phyloP scores from a whole-genome alignment of 768 basidiomycete species.

The Zangia roseola region DNA sequence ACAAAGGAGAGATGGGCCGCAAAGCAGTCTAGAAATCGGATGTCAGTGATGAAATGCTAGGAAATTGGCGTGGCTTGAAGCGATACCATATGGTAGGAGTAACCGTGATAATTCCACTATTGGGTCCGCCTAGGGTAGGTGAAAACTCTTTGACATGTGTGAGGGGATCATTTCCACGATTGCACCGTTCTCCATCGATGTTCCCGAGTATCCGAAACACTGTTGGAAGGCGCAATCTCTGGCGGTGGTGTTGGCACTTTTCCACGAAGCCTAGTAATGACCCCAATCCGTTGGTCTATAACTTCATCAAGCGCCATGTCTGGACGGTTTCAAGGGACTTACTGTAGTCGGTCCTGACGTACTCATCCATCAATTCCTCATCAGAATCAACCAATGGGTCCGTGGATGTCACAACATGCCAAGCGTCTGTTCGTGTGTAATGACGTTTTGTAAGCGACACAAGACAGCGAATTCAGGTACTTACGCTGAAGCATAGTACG shows the following conservation, averaged over 20 bases:
- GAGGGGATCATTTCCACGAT: constrained; percentile 32
- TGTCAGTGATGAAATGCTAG: too few species aligned
- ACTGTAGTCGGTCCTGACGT: constrained; percentile 67
- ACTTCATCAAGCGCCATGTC: not conserved
- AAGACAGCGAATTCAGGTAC: constrained; percentile 5
- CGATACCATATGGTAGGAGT: too few species aligned
- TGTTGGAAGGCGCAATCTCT: constrained; percentile 9
- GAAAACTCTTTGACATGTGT: not conserved
- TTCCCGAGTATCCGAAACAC: constrained; percentile 25
- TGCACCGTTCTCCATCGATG: constrained; percentile 39
- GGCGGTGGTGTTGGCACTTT: constrained; percentile 48
- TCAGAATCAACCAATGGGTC: constrained; percentile 75
- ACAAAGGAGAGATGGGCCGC: too few species aligned
- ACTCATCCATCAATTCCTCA: constrained; percentile 64
- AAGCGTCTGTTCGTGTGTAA: constrained; percentile 54
- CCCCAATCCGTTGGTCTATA: constrained; percentile 50
- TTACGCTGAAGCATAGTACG: constrained; percentile 48
- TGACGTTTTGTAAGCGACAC: not conserved
- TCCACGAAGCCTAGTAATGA: constrained; percentile 53
- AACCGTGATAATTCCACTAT: too few species aligned
- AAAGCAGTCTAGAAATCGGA: too few species aligned
- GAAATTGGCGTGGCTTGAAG: too few species aligned
- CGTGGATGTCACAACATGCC: constrained; percentile 59
- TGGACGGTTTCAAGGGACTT: constrained; percentile 23
- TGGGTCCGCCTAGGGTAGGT: too few species aligned